These are phyloP conservation scores for Endotrypanum monterogeii DNA, from an alignment of 208 protist species.

Conservation along the genomic window DNA sequence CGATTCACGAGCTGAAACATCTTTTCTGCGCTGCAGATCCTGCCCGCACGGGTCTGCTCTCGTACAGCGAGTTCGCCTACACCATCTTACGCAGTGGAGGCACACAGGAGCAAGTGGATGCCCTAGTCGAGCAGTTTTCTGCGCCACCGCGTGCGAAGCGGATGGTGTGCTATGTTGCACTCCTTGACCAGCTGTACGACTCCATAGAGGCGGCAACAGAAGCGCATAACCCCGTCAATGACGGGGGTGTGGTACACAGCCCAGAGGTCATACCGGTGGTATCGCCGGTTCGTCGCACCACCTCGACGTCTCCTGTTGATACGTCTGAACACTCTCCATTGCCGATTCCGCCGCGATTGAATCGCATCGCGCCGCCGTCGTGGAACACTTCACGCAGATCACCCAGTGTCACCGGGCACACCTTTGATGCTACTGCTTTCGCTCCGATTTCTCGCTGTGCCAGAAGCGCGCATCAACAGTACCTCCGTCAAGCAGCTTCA, in stretches of 20 bases:
- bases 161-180: slow-evolving; percentile 26
- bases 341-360: slow-evolving; percentile 10
- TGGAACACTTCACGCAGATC: not conserved
- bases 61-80: slow-evolving; percentile 38
- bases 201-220: not conserved
- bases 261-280: not conserved
- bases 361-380: not conserved
- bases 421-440: not conserved
- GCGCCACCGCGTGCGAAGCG: slow-evolving; percentile 13
- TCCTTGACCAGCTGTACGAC: slow-evolving; percentile 27
- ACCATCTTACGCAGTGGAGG: slow-evolving; percentile 34
- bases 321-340: slow-evolving; percentile 12
- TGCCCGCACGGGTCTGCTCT: slow-evolving; percentile 22
- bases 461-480: not conserved
- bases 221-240: not conserved
- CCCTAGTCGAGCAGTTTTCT: slow-evolving; percentile 34
- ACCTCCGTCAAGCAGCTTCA: not conserved
- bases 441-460: not conserved
- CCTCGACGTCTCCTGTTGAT: not conserved
- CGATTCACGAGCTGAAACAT: slow-evolving; percentile 26
- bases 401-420: not conserved
- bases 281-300: not conserved
- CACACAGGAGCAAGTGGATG: slow-evolving; percentile 34
- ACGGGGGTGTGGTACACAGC: not conserved
- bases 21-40: slow-evolving; percentile 30